Base-by-base conservation (phyloP, 768 basidiomycete genomes). In the Suillus plorans region DNA sequence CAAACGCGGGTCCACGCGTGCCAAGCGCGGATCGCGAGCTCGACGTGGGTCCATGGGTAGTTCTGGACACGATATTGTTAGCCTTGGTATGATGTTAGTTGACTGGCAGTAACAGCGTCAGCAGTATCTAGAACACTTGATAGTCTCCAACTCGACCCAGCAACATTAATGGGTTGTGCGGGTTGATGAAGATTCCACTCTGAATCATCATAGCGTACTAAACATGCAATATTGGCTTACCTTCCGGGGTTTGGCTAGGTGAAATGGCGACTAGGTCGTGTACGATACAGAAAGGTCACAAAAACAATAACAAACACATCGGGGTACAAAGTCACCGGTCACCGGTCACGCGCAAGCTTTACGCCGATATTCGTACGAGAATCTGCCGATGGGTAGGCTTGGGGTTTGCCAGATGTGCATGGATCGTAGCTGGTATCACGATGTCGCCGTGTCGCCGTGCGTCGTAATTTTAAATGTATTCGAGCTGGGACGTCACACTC, bases 91-190 rank as follows among this genome's bases (percentile, higher is more conserved):
- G 61, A 71, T 50, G 71, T 7, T 60, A 56, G 45, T 57, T 52
- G 28, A 53, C 25, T 52, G 50, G 50, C 28, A 61, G 49, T 42
- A 60, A 56, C 36, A 2, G 80, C 79, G 78, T 94, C 92, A 95
- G 92, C 86, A 95, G 92, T 95, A 95, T 94, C 92, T 88, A 83
- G 91, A 92, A 92, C 91, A 84, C 86, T 80, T 81, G 71, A 66
- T 73, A 79, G 91, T 94, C 92, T 85, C 82, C 91, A 84, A 73
- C 67, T 84, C 84, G 80, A 90, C 88, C 90, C 89, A 78, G 75
- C 80, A 67, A 68, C 66, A 66, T 66, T 62, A 52, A 62, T 36
- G 3, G 1, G 10, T 18, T 71, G 74, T 69, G 76, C 78, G 82
- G 90, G 86, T 93, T 83, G 80, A 85, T 90, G 76, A 78, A 89